Base-by-base conservation (phyloP, 2,329 filamentous ascomycete genomes). In the Cladosporium sp. region DNA sequence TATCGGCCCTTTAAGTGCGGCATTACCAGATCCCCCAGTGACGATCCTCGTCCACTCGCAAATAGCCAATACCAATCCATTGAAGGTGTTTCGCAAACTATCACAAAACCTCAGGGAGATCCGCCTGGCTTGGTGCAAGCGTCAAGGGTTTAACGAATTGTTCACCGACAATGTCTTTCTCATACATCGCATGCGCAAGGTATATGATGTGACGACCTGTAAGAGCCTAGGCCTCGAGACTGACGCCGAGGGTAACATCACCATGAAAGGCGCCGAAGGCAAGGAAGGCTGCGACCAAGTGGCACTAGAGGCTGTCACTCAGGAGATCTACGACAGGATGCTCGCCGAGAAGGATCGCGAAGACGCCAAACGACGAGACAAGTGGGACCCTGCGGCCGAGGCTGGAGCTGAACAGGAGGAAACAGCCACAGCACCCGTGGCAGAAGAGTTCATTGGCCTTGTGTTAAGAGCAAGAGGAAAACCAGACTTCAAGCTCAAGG, bases 131-230 rank as follows among this genome's bases (percentile, higher is more conserved):
- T 97, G 92, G 91, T 87, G 90, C 71, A 79, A 81, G 14, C 83
- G 84, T 64, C 89, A 93, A 74, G 77, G 76, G 1, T 84, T 87
- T 57, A 77, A 80, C 1, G 77, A 80, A 2, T 80, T 84, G 2
- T 75, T 83, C 28, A 78, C 83, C 2, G 79, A 84, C 4, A 80
- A 82, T 0, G 80, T 96, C 21, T 90, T 95, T 72, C 84, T 98
- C 65, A 95, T 92, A 0, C 97, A 92, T 89, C 89, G 88, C 69
- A 85, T 87, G 30, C 87, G 86, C 66, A 86, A 87, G 67, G 79
- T 97, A 3, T 97, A 90, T 75, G 87, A 91, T 69, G 85, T 86
- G n/a, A 92, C 91, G 5, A 93, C 90, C 1, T 89, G 92, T 66
- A 83, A 84, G 63, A 88, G 85, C 58, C 80, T 96, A 7, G 88